Evolutionary conservation across 805 yeast genomes (phyloP).

Genomic region (Myxozyma sirexii): DNA sequence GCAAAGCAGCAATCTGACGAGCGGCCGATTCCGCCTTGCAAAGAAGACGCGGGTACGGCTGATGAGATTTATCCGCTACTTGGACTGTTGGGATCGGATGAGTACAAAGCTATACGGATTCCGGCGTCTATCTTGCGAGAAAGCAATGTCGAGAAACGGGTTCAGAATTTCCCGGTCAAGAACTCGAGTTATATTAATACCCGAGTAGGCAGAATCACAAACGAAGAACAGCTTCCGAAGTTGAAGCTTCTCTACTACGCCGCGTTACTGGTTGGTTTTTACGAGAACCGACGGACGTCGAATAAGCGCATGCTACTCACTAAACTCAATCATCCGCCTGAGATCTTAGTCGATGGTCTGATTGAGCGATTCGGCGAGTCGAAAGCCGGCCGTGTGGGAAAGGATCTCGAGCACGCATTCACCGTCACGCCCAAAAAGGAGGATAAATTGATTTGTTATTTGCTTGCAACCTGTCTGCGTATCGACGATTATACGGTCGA

Average conservation of each 20-base stretch:
- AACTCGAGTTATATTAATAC: slow-evolving; percentile 28
- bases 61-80: slow-evolving; percentile 77
- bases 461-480: slow-evolving; percentile 72
- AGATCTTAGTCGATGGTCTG: slow-evolving; percentile 68
- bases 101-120: slow-evolving; percentile 65
- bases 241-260: slow-evolving; percentile 77
- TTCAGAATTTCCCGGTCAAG: slow-evolving; percentile 27
- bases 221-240: slow-evolving; percentile 55
- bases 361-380: slow-evolving; percentile 70
- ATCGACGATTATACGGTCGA: slow-evolving; percentile 75
- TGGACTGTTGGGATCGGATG: slow-evolving; percentile 67
- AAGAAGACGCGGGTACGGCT: slow-evolving; percentile 77
- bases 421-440: slow-evolving; percentile 84
- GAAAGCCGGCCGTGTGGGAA: slow-evolving; percentile 51
- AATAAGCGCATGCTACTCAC: slow-evolving; percentile 58
- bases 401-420: slow-evolving; percentile 44
- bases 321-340: slow-evolving; percentile 71
- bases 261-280: slow-evolving; percentile 78
- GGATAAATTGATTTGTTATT: slow-evolving; percentile 80
- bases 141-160: slow-evolving; percentile 32
- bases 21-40: slow-evolving; percentile 81
- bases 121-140: slow-evolving; percentile 52
- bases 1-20: slow-evolving; percentile 59
- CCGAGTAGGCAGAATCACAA: slow-evolving; percentile 45
- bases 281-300: slow-evolving; percentile 66